Conservation (phyloP, 2,329 filamentous ascomycete species). For the Polytolypa hystricis region DNA sequence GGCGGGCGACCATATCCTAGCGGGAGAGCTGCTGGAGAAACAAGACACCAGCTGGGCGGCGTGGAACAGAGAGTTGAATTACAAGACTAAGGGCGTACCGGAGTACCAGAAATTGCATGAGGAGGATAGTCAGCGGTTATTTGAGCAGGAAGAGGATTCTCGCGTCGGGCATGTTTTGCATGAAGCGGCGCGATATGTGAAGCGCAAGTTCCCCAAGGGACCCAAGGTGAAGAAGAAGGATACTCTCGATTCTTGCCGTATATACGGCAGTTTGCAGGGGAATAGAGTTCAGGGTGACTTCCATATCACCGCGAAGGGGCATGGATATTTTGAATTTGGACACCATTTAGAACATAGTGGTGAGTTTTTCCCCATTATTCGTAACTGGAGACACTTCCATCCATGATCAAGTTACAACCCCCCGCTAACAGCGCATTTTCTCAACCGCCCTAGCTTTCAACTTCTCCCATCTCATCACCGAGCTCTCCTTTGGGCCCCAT, state of each 20-base stretch:
- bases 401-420: too few relatives aligned
- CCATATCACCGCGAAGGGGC: constrained; percentile 88
- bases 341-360: constrained; percentile 70
- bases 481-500: constrained; percentile 94
- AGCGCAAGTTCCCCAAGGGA: constrained; percentile 57
- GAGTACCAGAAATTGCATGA: constrained; percentile 46
- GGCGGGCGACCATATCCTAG: constrained; percentile 80
- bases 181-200: constrained; percentile 56
- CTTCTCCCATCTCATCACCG: constrained; percentile 92
- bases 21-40: constrained; percentile 59
- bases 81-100: constrained; percentile 47
- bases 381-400: too few relatives aligned
- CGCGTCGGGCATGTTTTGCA: constrained; percentile 87
- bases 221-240: constrained; percentile 50
- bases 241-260: constrained; percentile 64
- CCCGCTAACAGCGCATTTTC: too few relatives aligned
- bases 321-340: constrained; percentile 79
- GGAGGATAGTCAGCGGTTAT: constrained; percentile 46
- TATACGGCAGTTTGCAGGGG: constrained; percentile 79
- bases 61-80: constrained; percentile 63
- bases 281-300: constrained; percentile 99
- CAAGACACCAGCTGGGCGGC: constrained; percentile 72
- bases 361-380: constrained; percentile 45
- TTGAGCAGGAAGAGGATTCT: constrained; percentile 53
- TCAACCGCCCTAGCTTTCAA: constrained; percentile 74